Percentiles rank a stretch among this genome's conserved stretches.
Conservation (phyloP, 2,329 filamentous ascomycete genomes). For the Myriosclerotinia curreyana region DNA sequence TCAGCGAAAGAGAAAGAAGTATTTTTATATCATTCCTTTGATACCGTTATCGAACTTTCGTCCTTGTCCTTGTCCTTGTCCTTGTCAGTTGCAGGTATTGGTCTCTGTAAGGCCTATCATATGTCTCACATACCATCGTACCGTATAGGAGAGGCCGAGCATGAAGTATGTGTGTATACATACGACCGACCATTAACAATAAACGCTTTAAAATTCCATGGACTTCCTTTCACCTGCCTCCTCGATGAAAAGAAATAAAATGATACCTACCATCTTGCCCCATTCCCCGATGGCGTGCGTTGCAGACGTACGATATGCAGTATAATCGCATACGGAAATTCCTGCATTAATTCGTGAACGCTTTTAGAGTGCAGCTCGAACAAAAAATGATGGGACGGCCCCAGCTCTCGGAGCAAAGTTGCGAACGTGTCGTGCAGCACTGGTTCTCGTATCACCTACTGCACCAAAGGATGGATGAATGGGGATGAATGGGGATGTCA, state of each 20-base stretch:
- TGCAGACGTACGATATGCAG: constrained; percentile 14
- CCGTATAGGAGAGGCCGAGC: neutral
- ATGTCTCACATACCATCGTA: constrained; percentile 1
- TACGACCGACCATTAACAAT: too few species aligned
- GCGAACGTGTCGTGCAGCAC: constrained; percentile 19
- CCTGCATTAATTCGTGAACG: constrained; percentile 11
- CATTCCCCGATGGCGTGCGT: constrained; percentile 18
- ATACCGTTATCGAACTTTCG: neutral
- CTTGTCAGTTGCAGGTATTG: neutral
- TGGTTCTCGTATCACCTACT: constrained; percentile 20
- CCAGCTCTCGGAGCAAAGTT: constrained; percentile 20
- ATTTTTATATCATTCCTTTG: neutral
- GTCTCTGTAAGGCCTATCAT: neutral
- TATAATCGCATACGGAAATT: constrained; percentile 10
- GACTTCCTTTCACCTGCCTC: neutral
- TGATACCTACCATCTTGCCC: neutral
- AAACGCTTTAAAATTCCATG: neutral
- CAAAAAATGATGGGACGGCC: constrained; percentile 12
- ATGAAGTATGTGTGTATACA: neutral
- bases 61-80: neutral
- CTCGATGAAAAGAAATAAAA: constrained; percentile 6
- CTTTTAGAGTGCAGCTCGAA: constrained; percentile 11
- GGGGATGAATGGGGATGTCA: neutral
- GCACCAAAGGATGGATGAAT: neutral
- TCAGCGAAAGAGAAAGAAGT: constrained; percentile 2